phyloP scores from a whole-genome alignment of 2,329 filamentous ascomycete species.

The Fusarium lateritium region DNA sequence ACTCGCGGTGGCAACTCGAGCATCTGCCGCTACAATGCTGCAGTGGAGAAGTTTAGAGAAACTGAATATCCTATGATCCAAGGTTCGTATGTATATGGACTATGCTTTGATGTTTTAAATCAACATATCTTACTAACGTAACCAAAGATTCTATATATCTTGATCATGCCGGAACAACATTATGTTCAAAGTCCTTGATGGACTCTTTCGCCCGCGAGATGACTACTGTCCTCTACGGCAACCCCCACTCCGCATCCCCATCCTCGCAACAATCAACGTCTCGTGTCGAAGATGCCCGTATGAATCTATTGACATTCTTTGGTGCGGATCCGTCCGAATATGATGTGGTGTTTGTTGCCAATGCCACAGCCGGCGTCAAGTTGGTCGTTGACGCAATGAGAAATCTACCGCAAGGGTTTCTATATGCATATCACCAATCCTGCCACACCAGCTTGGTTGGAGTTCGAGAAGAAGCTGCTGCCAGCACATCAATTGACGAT shows the following conservation, averaged over 20 bases:
- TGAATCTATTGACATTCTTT: slow-evolving; percentile 81
- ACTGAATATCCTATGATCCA: slow-evolving; percentile 79
- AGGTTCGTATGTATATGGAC: slow-evolving; percentile 60
- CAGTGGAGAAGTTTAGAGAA: slow-evolving; percentile 71
- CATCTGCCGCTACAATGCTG: slow-evolving; percentile 67
- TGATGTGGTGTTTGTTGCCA: slow-evolving; percentile 91
- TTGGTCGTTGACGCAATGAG: slow-evolving; percentile 85
- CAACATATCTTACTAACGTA: slow-evolving; percentile 6
- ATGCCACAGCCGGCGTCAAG: slow-evolving; percentile 93
- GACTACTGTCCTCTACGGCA: slow-evolving; percentile 84
- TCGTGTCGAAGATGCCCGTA: slow-evolving; percentile 81
- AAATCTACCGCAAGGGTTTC: slow-evolving; percentile 78
- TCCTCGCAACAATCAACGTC: slow-evolving; percentile 84
- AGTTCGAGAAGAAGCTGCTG: slow-evolving; percentile 77
- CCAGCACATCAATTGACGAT: slow-evolving; percentile 78
- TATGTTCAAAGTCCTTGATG: slow-evolving; percentile 84
- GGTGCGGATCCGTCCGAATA: slow-evolving; percentile 85
- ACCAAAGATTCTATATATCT: slow-evolving; percentile 80
- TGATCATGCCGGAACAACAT: slow-evolving; percentile 95
- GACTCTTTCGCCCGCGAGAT: slow-evolving; percentile 85
- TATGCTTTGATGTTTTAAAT: neutral
- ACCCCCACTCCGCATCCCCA: slow-evolving; percentile 89
- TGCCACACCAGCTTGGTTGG: slow-evolving; percentile 92
- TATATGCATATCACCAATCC: slow-evolving; percentile 86
- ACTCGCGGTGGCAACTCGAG: slow-evolving; percentile 13